These are phyloP conservation scores for Yamadazyma epiphylla DNA, from an alignment of 1,139 yeast species.

Conservation along the genomic window DNA sequence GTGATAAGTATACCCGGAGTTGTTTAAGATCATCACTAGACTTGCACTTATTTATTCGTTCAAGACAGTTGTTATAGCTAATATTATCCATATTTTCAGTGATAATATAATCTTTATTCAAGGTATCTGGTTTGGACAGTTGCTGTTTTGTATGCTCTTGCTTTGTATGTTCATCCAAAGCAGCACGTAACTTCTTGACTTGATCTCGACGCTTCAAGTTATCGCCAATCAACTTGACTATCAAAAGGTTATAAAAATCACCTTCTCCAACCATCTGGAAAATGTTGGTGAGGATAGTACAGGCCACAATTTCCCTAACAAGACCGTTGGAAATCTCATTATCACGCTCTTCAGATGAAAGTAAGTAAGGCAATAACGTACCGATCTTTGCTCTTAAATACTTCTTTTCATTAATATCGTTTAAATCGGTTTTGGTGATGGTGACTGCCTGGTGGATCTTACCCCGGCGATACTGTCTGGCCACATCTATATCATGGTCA, in stretches of 20 bases:
- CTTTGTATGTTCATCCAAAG: constrained; percentile 61
- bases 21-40: constrained; percentile 21
- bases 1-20: constrained; percentile 15
- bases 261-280: constrained; percentile 62
- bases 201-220: constrained; percentile 72
- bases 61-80: constrained; percentile 42
- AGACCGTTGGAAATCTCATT: constrained; percentile 50
- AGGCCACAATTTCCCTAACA: constrained; percentile 60
- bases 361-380: constrained; percentile 45
- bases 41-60: constrained; percentile 15
- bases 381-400: constrained; percentile 46
- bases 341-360: constrained; percentile 47
- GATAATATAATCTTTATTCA: constrained; percentile 11
- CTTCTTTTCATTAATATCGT: constrained; percentile 46
- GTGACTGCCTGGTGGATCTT: constrained; percentile 62
- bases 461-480: constrained; percentile 55
- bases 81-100: constrained; percentile 25
- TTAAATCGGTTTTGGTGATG: constrained; percentile 28
- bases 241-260: constrained; percentile 69
- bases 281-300: constrained; percentile 44
- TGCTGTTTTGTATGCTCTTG: neutral
- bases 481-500: constrained; percentile 53
- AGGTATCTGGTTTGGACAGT: neutral
- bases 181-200: constrained; percentile 68
- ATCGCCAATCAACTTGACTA: constrained; percentile 60